Conservation (phyloP, 331 rosid species). For the Malus hybrid region DNA sequence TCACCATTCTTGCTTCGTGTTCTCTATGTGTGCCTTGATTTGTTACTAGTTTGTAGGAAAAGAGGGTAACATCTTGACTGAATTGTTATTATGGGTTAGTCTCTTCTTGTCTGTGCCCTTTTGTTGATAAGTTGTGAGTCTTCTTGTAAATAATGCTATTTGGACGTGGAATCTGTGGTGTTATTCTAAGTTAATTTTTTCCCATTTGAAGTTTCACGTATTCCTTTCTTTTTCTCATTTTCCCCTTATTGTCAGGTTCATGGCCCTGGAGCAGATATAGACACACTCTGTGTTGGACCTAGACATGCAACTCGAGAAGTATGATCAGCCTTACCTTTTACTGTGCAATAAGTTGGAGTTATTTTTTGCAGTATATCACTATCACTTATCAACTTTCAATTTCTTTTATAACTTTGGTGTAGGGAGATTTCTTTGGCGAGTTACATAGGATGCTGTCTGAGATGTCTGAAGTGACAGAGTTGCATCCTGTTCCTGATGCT, state of each 20-base stretch:
- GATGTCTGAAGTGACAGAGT: constrained; percentile 87
- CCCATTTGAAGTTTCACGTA: neutral
- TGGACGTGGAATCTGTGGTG: neutral
- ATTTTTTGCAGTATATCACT: neutral
- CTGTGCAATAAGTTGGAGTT: neutral
- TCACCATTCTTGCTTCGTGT: neutral
- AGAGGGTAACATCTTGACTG: neutral
- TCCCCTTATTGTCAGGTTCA: constrained; percentile 57
- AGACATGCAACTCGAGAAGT: constrained; percentile 95
- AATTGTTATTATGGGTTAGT: neutral
- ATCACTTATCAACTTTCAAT: constrained; percentile 7
- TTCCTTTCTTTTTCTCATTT: neutral
- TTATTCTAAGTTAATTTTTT: neutral
- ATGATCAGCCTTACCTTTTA: constrained; percentile 22
- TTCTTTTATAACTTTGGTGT: constrained; percentile 21
- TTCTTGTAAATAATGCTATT: neutral
- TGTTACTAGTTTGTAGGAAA: neutral
- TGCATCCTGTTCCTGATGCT: constrained; percentile 98
- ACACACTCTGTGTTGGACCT: constrained; percentile 97
- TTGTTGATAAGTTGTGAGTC: neutral
- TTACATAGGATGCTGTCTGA: constrained; percentile 67
- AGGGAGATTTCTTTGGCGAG: constrained; percentile 98
- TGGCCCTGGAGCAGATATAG: constrained; percentile 98
- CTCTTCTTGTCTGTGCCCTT: neutral
- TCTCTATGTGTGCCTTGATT: neutral